phyloP scores from a whole-genome alignment of 305 asterid species.

The Stenogyne calaminthoides region DNA sequence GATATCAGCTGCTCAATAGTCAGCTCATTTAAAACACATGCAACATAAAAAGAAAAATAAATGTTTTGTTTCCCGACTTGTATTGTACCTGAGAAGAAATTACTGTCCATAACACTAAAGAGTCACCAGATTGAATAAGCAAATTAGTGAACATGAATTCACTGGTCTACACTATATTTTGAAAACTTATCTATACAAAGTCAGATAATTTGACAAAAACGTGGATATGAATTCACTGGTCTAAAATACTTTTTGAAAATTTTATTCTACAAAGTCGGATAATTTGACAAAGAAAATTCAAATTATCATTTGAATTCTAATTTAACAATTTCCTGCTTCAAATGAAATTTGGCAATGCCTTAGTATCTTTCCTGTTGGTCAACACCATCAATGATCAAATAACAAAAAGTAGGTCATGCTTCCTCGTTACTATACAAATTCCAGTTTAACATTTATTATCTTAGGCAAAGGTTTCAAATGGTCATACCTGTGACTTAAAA shows the following conservation, averaged over 20 bases:
- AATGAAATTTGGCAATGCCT: conserved; percentile 12
- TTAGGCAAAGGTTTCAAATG: conserved; percentile 21
- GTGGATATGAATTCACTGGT: too few species aligned
- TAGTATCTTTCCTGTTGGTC: background rate
- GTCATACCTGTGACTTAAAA: conserved; percentile 76
- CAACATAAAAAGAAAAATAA: background rate
- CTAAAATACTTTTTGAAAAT: background rate
- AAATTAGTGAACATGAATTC: conserved; percentile 5
- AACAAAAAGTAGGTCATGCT: conserved; percentile 6
- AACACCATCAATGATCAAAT: conserved; percentile 6
- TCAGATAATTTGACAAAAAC: too few species aligned
- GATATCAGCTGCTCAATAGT: conserved; percentile 12
- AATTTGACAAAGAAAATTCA: background rate
- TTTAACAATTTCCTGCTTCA: background rate
- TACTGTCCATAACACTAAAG: conserved; percentile 3
- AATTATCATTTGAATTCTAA: conserved; percentile 1
- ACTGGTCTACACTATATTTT: background rate
- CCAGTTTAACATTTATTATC: conserved; percentile 11
- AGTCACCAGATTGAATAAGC: conserved; percentile 4
- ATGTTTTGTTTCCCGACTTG: background rate
- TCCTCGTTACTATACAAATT: conserved; percentile 12
- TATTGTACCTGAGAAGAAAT: background rate
- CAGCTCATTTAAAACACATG: conserved; percentile 13
- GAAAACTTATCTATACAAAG: too few species aligned
- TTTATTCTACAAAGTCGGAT: background rate